Conservation (phyloP, 2,329 filamentous ascomycete species). For the Fusarium oligoseptatum region DNA sequence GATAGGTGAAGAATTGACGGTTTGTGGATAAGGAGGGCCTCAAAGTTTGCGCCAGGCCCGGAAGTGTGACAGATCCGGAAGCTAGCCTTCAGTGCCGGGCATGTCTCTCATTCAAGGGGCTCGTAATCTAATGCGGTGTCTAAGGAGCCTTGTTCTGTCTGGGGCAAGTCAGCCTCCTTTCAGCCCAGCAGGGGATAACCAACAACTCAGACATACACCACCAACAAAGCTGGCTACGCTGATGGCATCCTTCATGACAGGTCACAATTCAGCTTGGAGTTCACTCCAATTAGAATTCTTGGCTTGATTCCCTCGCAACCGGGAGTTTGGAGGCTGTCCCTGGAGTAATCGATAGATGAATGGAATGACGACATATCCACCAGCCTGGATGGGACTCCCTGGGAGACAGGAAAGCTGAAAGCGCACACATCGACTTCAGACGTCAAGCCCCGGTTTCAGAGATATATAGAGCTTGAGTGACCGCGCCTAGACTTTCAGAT, state of each 20-base stretch:
- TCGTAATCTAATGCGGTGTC: not conserved
- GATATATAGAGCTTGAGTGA: constrained; percentile 25
- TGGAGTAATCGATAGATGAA: not conserved
- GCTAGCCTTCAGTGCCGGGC: not conserved
- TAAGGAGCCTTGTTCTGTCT: not conserved
- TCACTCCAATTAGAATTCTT: not conserved
- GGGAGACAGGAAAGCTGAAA: not conserved
- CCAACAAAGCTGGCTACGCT: not conserved
- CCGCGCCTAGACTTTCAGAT: constrained; percentile 2
- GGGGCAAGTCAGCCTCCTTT: not conserved
- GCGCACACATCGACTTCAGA: not conserved
- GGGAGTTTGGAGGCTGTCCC: not conserved
- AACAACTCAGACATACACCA: not conserved
- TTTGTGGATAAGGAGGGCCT: not conserved
- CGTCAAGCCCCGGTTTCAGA: not conserved
- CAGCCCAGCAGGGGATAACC: not conserved
- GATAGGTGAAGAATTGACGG: not conserved
- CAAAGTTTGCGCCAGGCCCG: constrained; percentile 12
- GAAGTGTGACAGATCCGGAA: constrained; percentile 9
- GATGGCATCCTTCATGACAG: not conserved
- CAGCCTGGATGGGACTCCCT: not conserved
- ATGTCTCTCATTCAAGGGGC: not conserved
- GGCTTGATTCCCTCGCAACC: not conserved
- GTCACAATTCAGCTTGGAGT: constrained; percentile 1
- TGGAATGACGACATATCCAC: constrained; percentile 18